Base-by-base conservation (phyloP, 1,284 basidiomycete species). In the Porodaedalea pini region DNA sequence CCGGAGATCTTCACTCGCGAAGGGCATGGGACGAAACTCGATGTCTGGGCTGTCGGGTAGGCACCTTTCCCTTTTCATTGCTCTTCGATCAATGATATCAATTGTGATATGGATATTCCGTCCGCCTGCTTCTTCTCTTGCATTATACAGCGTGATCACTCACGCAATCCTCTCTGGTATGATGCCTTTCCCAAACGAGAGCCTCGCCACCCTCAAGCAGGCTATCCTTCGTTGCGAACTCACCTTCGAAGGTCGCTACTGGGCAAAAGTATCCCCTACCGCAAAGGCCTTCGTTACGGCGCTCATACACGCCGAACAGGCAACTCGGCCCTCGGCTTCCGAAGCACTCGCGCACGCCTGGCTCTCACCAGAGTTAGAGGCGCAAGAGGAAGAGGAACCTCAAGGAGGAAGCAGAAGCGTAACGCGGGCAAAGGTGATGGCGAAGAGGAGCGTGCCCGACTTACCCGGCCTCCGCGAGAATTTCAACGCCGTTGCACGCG, bases 391-490 rank as follows among this genome's bases (percentile, higher is more conserved):
- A 21, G 27, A 29, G 2, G 32, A 34, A 34, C 25, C 10, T 45
- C 10, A 15, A 10, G 43, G n/a, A 49, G 47, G 47, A n/a, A 23
- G 43, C 21, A n/a, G 19, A 34, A 21, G 29, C 17, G 49, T 19
- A 13, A 34, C 11, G 19, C 13, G n/a, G 15, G 50, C 19, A 10
- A 21, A 36, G n/a, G 13, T 3, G 25, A 8, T 1, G 11, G 37
- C 36, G 25, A 25, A 13, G 15, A 34, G 23, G 40, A 51, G 49
- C 25, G 23, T 29, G n/a, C 34, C 49, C 4, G 52, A 59, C 47
- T 48, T 59, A 2, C 53, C 57, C 10, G 90, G 86, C 23, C 74
- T 94, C 49, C 85, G 88, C 31, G 85, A 90, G 31, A 84, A 93
- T 74, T 92, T 91, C 70, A 78, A 88, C 65, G 11, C 29, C 21